phyloP scores from a whole-genome alignment of 2,329 filamentous ascomycete genomes.

The Furcasterigmium sp. region DNA sequence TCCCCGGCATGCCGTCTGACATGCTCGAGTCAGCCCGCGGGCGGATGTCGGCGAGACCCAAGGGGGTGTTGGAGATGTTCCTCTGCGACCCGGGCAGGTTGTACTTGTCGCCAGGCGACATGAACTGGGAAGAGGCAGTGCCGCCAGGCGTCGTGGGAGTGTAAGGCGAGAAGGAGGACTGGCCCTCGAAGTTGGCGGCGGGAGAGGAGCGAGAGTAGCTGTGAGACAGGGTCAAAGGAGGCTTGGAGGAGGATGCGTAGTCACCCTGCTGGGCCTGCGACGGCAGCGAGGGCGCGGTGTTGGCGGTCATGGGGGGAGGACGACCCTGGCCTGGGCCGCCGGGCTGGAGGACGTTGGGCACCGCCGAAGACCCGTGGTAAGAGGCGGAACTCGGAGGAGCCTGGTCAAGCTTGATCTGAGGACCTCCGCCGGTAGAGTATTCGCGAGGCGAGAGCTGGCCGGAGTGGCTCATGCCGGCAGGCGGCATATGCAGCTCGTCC shows the following conservation, averaged over 20 bases:
- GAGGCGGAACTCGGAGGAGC: slow-evolving; percentile 30
- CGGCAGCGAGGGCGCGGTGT: slow-evolving; percentile 39
- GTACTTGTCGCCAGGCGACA: slow-evolving; percentile 37
- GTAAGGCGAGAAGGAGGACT: slow-evolving; percentile 46
- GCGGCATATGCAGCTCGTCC: slow-evolving; percentile 51
- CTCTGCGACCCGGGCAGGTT: slow-evolving; percentile 53
- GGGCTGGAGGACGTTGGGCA: slow-evolving; percentile 56
- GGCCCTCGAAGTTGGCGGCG: slow-evolving; percentile 50
- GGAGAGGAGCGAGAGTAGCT: slow-evolving; percentile 84
- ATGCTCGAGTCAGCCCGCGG: slow-evolving; percentile 79
- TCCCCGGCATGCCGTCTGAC: slow-evolving; percentile 63
- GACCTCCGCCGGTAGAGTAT: slow-evolving; percentile 30
- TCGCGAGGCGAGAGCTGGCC: slow-evolving; percentile 42
- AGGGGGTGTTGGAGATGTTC: slow-evolving; percentile 73
- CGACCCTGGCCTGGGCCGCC: slow-evolving; percentile 36
- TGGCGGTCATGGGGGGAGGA: slow-evolving; percentile 31
- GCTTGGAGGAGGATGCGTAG: slow-evolving; percentile 60
- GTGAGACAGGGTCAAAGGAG: slow-evolving; percentile 62
- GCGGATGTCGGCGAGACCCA: slow-evolving; percentile 88
- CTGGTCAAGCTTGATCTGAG: slow-evolving; percentile 48
- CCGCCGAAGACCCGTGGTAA: slow-evolving; percentile 34
- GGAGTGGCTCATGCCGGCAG: slow-evolving; percentile 35
- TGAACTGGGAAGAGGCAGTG: slow-evolving; percentile 12
- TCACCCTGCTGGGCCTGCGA: slow-evolving; percentile 39
- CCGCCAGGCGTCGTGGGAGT: slow-evolving; percentile 61